Percentiles rank a stretch among this genome's conserved stretches.
Evolutionary conservation across 2,329 filamentous ascomycete genomes (phyloP).

Genomic region (Pseudofabraea citricarpa): DNA sequence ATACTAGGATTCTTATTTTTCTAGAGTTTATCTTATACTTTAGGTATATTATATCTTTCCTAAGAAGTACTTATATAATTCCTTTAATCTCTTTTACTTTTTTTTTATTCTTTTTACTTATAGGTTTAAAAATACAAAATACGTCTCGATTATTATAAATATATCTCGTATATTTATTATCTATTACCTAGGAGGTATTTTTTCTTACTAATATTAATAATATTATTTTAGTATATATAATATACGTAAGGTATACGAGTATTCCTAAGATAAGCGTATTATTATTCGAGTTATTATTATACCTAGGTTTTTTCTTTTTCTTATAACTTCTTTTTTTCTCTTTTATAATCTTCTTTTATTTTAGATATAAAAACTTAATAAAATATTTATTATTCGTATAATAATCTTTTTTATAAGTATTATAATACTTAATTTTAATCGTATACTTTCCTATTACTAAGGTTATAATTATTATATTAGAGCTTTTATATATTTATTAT

Average conservation of each 20-base stretch:
- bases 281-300: background rate
- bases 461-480: background rate
- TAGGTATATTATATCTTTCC: background rate
- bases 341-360: background rate
- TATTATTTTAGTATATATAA: background rate
- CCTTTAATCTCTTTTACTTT: background rate
- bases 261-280: background rate
- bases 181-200: background rate
- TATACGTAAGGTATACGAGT: too few species aligned
- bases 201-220: background rate
- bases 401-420: background rate
- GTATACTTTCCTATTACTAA: background rate
- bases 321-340: background rate
- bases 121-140: background rate
- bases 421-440: background rate
- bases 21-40: background rate
- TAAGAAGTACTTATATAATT: background rate
- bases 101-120: background rate
- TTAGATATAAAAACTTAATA: background rate
- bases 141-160: background rate
- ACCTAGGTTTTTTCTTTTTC: background rate
- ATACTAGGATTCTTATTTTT: background rate
- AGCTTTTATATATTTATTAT: background rate
- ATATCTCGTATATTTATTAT: background rate
- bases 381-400: background rate